phyloP scores from a whole-genome alignment of 2,329 filamentous ascomycete species.

The Trichoderma arundinaceum region DNA sequence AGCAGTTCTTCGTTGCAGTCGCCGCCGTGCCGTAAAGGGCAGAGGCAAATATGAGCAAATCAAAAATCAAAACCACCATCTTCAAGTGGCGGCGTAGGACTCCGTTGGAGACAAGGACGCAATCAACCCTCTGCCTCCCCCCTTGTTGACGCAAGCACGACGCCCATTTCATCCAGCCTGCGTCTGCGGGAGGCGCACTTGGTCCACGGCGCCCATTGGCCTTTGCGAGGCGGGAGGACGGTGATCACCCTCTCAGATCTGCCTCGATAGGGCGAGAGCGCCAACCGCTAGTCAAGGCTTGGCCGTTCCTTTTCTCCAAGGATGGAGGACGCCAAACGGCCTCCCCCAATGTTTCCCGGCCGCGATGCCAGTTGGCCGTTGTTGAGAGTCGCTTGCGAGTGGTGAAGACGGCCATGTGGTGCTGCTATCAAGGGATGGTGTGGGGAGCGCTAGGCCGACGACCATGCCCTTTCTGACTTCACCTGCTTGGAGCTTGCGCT shows the following conservation, averaged over 20 bases:
- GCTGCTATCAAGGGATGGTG: conserved; percentile 19
- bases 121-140: background rate
- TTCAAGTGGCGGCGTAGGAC: conserved; percentile 25
- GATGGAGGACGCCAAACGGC: conserved; percentile 13
- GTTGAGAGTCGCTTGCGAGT: conserved; percentile 12
- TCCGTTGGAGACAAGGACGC: conserved; percentile 10
- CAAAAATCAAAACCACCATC: background rate
- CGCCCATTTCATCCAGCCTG: conserved; percentile 19
- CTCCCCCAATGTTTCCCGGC: conserved; percentile 5
- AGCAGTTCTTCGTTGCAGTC: conserved; percentile 14
- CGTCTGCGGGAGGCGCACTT: conserved; percentile 21
- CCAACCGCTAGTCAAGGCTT: conserved; percentile 8
- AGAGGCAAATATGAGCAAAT: background rate
- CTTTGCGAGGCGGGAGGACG: conserved; percentile 24
- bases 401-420: conserved; percentile 28
- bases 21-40: background rate
- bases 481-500: conserved; percentile 27
- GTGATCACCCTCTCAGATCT: conserved; percentile 28
- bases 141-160: conserved; percentile 29
- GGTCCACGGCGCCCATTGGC: conserved; percentile 20
- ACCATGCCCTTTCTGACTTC: conserved; percentile 29
- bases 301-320: conserved; percentile 4
- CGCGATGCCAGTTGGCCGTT: conserved; percentile 19
- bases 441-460: conserved; percentile 8
- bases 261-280: conserved; percentile 21